Evolutionary conservation across 768 basidiomycete genomes (phyloP), one percentile per base, ranked within the genome.

Genomic region (Pleurotus citrinopileatus): DNA sequence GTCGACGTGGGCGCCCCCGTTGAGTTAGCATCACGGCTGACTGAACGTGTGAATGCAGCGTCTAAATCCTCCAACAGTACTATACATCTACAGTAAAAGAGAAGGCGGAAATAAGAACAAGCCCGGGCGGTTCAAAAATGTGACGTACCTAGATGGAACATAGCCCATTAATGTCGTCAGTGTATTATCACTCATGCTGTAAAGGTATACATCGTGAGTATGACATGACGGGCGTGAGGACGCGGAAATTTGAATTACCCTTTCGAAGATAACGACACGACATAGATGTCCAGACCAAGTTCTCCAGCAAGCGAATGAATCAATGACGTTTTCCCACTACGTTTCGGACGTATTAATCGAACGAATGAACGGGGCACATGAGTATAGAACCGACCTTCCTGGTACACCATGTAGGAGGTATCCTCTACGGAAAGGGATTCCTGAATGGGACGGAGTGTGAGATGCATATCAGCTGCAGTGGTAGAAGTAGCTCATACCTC

Each of bases 11-110:
- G 91, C 20, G 78, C 71, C 32, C 91, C 91, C 20, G 91, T 94
- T 8, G 91, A 91, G 12, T 70, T 79, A 42, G 82, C 74, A 69
- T 92, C 91, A 72, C 91, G 91, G 68, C 82, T 87, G 65, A 92
- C 86, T 53, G 86, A 87, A 46, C 89, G 87, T 59, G 91, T 94
- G 74, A 94, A 94, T 23, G 91, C 91, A 53, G 91, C 91, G 67
- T 94, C 91, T 61, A 96, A 80, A 77, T 96, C 93, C 73, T 96
- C 94, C 67, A 96, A 80, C 70, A 96, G 86, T 61, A 96, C 78
- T 57, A 96, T 92, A 77, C 91, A 93, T 76, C 91, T 91, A 61
- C n/a, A 45, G 10, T 55, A 53, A 34, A 54, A 50, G 45, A n/a
- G 34, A 27, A 36, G 43, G 43, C 43, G 46, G 36, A 32, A 32